Base-by-base conservation (phyloP, 1,284 basidiomycete genomes). In the Pseudozyma tsukubaensis region DNA sequence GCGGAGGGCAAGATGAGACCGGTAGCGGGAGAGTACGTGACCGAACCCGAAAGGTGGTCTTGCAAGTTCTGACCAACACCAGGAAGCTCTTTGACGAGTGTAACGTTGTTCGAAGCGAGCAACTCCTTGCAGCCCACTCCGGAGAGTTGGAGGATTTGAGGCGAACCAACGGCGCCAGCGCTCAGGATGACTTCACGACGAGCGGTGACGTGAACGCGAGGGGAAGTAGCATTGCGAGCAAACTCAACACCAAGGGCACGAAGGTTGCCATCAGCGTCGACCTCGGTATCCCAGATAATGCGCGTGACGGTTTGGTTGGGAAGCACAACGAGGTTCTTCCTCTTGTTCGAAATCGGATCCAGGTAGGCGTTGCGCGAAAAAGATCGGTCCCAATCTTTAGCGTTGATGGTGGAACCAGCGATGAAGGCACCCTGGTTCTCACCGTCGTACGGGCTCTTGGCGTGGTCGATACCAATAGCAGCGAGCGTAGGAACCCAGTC, bases 31-130 rank as follows among this genome's bases (percentile, higher is more conserved):
- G 59, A 40, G 59, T 70, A 81, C 49, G 56, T 59, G 56, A 79
- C 68, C 1, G 65, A 54, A 5, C 62, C 58, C 12, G 70, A 57
- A 2, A 82, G 63, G 59, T 89, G 88, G 56, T 89, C 88, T 58
- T 88, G 88, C 8, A 88, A 79, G 74, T 89, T 89, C 70, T 86
- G 84, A 6, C 88, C 88, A 1, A 89, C 88, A 4, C 87, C 87
- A 6, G 86, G 85, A 14, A 89, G 84, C 32, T 87, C 82, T 36
- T 88, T 75, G 57, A 86, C 83, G 4, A 85, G 58, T 1, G 84
- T 80, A 16, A 89, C 83, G 11, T 85, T 85, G n/a, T 86, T 72
- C 40, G 72, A 79, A 12, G 79, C 67, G 12, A 89, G 83, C 1
- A 88, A 76, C 12, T 85, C 81, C 19, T 76, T 79, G 50, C 84